phyloP scores from a whole-genome alignment of 108 stramenopile species.

The Discostella pseudostelligera region DNA sequence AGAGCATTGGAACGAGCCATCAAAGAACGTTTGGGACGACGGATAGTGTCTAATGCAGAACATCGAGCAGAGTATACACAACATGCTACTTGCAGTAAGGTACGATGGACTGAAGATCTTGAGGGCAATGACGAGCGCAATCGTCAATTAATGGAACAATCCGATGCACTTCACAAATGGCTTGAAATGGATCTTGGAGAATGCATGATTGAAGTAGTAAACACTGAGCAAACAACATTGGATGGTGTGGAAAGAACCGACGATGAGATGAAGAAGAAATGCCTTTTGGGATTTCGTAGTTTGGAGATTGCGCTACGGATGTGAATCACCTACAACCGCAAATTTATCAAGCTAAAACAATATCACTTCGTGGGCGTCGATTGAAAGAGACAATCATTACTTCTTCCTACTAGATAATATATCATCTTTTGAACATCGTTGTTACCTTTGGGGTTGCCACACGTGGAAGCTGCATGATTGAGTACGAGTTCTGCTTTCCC shows the following conservation, averaged over 20 bases:
- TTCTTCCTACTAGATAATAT: too few relatives aligned
- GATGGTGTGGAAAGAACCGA: neutral
- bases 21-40: slow-evolving; percentile 30
- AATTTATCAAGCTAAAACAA: too few relatives aligned
- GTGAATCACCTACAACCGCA: neutral
- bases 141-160: neutral
- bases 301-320: slow-evolving; percentile 28
- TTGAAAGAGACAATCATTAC: too few relatives aligned
- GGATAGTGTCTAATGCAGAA: slow-evolving; percentile 22
- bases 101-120: slow-evolving; percentile 18
- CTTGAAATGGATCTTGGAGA: slow-evolving; percentile 46
- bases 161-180: slow-evolving; percentile 11
- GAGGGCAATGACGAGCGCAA: neutral
- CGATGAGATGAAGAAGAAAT: slow-evolving; percentile 10
- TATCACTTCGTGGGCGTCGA: too few relatives aligned
- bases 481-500: too few relatives aligned
- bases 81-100: slow-evolving; percentile 16
- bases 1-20: slow-evolving; percentile 16
- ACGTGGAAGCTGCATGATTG: too few relatives aligned
- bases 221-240: neutral
- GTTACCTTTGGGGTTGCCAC: too few relatives aligned
- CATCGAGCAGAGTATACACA: slow-evolving; percentile 8
- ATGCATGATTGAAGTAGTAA: slow-evolving; percentile 25
- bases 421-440: too few relatives aligned
- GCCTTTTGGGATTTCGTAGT: slow-evolving; percentile 40